A percentile compares a stretch with the other conserved stretches of the same genome.
phyloP scores from a whole-genome alignment of 495 filamentous ascomycete genomes.

The Chaetomium fimeti region DNA sequence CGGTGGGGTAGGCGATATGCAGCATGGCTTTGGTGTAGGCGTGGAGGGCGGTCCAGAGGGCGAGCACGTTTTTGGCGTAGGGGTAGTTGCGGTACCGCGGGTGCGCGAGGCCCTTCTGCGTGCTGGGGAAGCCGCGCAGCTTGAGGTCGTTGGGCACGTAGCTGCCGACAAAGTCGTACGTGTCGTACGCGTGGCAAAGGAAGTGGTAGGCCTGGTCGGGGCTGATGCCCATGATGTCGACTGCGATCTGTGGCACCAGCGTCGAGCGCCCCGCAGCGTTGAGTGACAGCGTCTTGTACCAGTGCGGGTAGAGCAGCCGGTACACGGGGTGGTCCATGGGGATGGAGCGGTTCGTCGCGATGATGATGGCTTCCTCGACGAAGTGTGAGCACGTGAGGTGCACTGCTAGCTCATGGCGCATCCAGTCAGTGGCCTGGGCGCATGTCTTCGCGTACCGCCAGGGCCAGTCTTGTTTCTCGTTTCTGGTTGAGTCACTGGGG shows the following conservation, averaged over 20 bases:
- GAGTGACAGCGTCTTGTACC: conserved; percentile 50
- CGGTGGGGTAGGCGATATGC: conserved; percentile 22
- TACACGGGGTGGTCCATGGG: conserved; percentile 43
- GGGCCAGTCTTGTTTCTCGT: conserved; percentile 49
- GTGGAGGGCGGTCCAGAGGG: conserved; percentile 43
- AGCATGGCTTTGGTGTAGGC: conserved; percentile 41
- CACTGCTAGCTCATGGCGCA: conserved; percentile 47
- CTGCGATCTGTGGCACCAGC: conserved; percentile 46
- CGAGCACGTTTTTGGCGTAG: conserved; percentile 46
- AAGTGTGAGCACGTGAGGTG: conserved; percentile 50
- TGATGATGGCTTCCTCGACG: conserved; percentile 50
- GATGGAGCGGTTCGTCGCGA: conserved; percentile 44
- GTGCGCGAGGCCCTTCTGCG: conserved; percentile 35
- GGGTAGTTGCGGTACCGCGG: conserved; percentile 48
- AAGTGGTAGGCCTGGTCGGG: conserved; percentile 34
- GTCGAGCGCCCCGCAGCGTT: conserved; percentile 49
- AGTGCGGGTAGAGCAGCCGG: conserved; percentile 47
- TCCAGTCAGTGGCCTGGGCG: conserved; percentile 51
- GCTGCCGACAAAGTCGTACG: conserved; percentile 42
- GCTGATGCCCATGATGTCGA: conserved; percentile 40
- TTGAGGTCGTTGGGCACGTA: conserved; percentile 49
- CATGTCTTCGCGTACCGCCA: conserved; percentile 56
- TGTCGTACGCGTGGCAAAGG: conserved; percentile 38
- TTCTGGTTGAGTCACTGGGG: conserved; percentile 29
- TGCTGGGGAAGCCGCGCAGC: conserved; percentile 45